These are phyloP conservation scores for Mycena belliarum DNA, from an alignment of 768 basidiomycete genomes.

Conservation along the genomic window DNA sequence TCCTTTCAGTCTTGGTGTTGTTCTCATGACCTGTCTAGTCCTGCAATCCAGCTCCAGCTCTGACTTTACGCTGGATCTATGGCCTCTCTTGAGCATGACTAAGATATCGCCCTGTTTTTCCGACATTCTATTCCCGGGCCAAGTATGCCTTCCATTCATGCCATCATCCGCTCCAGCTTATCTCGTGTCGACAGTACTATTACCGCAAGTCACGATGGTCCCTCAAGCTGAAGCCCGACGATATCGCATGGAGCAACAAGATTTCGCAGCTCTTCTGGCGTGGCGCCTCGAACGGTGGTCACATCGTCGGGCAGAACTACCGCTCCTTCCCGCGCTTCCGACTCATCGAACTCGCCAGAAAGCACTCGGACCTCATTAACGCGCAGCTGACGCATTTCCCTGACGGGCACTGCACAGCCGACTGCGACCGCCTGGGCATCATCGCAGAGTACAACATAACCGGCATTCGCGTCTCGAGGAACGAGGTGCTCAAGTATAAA, in stretches of 20 bases:
- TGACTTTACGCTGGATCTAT: conserved; percentile 21
- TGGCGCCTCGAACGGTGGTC: conserved; percentile 19
- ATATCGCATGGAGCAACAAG: conserved; percentile 14
- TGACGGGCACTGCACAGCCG: conserved; percentile 8
- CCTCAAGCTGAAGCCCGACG: background rate
- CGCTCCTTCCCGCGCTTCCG: conserved; percentile 20
- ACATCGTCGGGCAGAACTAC: conserved; percentile 17
- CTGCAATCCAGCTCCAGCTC: conserved; percentile 17
- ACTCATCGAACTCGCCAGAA: conserved; percentile 8
- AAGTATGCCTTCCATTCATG: background rate
- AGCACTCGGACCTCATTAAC: conserved; percentile 10
- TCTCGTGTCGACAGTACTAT: conserved; percentile 1
- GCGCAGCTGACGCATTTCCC: conserved; percentile 14
- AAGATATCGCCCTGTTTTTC: conserved; percentile 21
- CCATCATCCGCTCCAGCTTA: background rate
- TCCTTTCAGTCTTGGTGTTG: background rate
- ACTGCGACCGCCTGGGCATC: conserved; percentile 10
- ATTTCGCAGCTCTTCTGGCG: conserved; percentile 21
- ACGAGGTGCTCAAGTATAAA: conserved; percentile 11
- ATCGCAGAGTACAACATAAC: conserved; percentile 15
- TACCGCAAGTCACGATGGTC: conserved; percentile 12
- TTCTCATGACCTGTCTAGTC: background rate
- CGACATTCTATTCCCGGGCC: conserved; percentile 19
- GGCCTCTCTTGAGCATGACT: conserved; percentile 20
- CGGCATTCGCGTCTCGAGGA: background rate